Evolutionary conservation across 768 basidiomycete species (phyloP).

Genomic region (Neoboletus subvelutipes): DNA sequence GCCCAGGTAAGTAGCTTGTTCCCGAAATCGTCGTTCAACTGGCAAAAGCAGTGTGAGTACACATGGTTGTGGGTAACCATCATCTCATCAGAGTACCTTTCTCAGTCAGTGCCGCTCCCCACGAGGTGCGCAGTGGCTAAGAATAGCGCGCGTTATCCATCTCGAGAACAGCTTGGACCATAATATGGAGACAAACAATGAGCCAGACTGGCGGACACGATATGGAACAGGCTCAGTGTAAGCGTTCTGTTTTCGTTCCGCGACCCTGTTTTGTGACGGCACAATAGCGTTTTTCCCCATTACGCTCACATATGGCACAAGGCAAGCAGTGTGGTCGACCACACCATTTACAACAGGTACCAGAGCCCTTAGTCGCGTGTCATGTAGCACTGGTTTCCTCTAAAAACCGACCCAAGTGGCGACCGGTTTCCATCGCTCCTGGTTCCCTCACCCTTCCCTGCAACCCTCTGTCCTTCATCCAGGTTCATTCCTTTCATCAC

Average conservation of each 20-base stretch:
- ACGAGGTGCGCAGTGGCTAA: not conserved
- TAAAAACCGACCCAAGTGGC: constrained; percentile 5
- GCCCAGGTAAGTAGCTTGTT: not conserved
- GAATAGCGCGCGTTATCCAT: not conserved
- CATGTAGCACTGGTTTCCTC: not conserved
- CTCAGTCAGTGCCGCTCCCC: not conserved
- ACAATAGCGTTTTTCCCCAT: constrained; percentile 14
- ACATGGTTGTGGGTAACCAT: not conserved
- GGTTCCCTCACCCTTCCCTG: not conserved
- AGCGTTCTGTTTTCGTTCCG: not conserved
- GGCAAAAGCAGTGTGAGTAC: not conserved
- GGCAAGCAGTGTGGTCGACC: constrained; percentile 8
- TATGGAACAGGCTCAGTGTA: not conserved
- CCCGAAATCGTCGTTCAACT: not conserved
- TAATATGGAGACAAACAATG: not conserved
- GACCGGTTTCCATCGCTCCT: not conserved
- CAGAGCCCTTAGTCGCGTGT: not conserved
- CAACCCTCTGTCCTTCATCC: not conserved
- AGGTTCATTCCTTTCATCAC: constrained; percentile 10
- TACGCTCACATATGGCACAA: constrained; percentile 13
- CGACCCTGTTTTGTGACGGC: constrained; percentile 1
- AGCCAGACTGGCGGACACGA: not conserved
- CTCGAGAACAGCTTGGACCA: not conserved
- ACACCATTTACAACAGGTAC: not conserved
- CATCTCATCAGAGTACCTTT: not conserved